A percentile compares a stretch with the other conserved stretches of the same genome.
These are phyloP conservation scores for Byssoonygena ceratinophila DNA, from an alignment of 2,329 filamentous ascomycete genomes.

Conservation along the genomic window DNA sequence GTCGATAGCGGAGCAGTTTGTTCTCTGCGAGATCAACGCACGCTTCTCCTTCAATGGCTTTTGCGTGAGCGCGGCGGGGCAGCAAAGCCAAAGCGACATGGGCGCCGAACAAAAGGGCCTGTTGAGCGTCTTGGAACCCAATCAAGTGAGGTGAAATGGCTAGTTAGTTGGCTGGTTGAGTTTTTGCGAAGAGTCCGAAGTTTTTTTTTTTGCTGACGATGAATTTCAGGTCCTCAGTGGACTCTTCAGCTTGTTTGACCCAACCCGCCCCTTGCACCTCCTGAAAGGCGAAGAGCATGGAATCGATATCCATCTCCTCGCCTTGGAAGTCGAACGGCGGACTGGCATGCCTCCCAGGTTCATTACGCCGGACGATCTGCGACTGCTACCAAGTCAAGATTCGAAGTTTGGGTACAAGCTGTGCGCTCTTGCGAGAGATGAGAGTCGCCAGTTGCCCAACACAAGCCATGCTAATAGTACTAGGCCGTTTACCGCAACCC, in stretches of 20 bases:
- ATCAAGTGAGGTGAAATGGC: constrained; percentile 2
- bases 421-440: constrained; percentile 22
- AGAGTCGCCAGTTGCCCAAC: background rate
- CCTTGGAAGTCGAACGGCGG: constrained; percentile 22
- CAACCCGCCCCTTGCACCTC: constrained; percentile 26
- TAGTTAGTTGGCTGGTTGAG: background rate
- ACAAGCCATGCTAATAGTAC: background rate
- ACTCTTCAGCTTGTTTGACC: constrained; percentile 26
- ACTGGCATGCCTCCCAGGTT: constrained; percentile 27
- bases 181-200: background rate
- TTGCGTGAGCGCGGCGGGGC: background rate
- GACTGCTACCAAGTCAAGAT: constrained; percentile 23
- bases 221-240: constrained; percentile 26
- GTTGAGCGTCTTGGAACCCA: constrained; percentile 4
- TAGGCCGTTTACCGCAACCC: background rate
- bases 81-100: constrained; percentile 5
- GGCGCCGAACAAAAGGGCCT: constrained; percentile 1
- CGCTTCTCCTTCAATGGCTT: constrained; percentile 15
- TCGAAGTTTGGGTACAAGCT: constrained; percentile 23
- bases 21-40: constrained; percentile 19
- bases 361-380: constrained; percentile 28
- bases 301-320: constrained; percentile 35
- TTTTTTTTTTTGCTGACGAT: background rate
- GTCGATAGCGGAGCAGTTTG: constrained; percentile 7
- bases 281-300: constrained; percentile 32